These are phyloP conservation scores for Citrus sp. DNA, from an alignment of 345 rosid species.

Conservation along the genomic window DNA sequence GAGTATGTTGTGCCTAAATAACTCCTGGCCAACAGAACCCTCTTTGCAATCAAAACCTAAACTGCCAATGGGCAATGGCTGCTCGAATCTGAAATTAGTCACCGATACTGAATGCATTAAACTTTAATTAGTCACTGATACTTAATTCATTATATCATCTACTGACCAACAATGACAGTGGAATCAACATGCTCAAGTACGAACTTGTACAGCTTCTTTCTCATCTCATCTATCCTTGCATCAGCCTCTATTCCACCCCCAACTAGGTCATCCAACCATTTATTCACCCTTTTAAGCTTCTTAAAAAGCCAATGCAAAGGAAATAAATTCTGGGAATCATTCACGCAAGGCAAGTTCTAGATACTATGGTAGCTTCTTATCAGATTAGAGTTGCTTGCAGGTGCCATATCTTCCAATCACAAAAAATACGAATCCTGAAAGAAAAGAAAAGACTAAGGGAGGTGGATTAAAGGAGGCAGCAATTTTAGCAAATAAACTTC, in stretches of 20 bases:
- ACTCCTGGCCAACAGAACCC: neutral
- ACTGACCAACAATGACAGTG: conserved; percentile 15
- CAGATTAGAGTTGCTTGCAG: no score
- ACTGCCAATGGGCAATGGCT: neutral
- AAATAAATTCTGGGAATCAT: no score
- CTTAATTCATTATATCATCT: neutral
- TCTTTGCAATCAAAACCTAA: neutral
- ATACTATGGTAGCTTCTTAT: no score
- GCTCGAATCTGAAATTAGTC: conserved; percentile 1
- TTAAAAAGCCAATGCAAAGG: conserved; percentile 21
- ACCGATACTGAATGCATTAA: neutral
- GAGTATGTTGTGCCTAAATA: neutral
- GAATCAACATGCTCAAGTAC: conserved; percentile 37
- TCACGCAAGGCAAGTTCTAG: no score
- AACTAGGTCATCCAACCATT: conserved; percentile 37
- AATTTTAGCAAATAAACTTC: no score
- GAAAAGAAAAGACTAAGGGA: no score
- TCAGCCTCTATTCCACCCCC: conserved; percentile 18
- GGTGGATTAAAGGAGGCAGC: no score
- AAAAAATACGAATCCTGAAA: no score
- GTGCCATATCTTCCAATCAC: no score
- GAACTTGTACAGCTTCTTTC: conserved; percentile 39
- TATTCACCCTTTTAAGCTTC: conserved; percentile 39
- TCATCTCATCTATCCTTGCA: conserved; percentile 32
- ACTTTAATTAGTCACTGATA: neutral